phyloP scores from a whole-genome alignment of 331 rosid species.

The Pyrus hybrid region DNA sequence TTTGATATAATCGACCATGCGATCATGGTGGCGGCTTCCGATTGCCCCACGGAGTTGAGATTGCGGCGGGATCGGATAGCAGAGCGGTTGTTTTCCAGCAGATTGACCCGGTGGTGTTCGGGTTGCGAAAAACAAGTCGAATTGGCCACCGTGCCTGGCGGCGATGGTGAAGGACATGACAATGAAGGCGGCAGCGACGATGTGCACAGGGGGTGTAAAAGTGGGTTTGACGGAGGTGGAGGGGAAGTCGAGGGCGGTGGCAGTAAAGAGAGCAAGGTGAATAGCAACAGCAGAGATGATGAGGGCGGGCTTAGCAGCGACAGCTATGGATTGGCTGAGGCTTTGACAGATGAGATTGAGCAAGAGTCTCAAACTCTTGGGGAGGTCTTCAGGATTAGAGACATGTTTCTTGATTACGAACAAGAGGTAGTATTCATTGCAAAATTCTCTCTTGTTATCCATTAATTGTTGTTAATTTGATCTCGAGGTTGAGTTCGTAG shows the following conservation, averaged over 20 bases:
- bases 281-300: constrained; percentile 42
- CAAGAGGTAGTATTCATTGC: constrained; percentile 41
- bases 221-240: constrained; percentile 31
- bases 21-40: constrained; percentile 79
- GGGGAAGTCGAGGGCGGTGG: constrained; percentile 50
- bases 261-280: constrained; percentile 82
- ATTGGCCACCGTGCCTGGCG: constrained; percentile 30
- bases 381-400: constrained; percentile 78
- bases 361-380: constrained; percentile 44
- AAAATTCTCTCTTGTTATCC: background rate
- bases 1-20: constrained; percentile 81
- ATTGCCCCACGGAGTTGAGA: constrained; percentile 72
- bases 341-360: constrained; percentile 84
- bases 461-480: background rate
- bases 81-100: constrained; percentile 53
- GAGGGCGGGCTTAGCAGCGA: constrained; percentile 45
- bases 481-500: background rate
- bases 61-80: constrained; percentile 72
- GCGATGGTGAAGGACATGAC: background rate
- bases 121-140: constrained; percentile 61
- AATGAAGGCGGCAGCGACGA: background rate
- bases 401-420: constrained; percentile 27
- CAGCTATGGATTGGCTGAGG: constrained; percentile 82
- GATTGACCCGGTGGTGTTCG: constrained; percentile 54
- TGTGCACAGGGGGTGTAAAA: constrained; percentile 31